A percentile compares a stretch with the other conserved stretches of the same genome.
phyloP scores from a whole-genome alignment of 345 rosid species.

The Punica granatum region DNA sequence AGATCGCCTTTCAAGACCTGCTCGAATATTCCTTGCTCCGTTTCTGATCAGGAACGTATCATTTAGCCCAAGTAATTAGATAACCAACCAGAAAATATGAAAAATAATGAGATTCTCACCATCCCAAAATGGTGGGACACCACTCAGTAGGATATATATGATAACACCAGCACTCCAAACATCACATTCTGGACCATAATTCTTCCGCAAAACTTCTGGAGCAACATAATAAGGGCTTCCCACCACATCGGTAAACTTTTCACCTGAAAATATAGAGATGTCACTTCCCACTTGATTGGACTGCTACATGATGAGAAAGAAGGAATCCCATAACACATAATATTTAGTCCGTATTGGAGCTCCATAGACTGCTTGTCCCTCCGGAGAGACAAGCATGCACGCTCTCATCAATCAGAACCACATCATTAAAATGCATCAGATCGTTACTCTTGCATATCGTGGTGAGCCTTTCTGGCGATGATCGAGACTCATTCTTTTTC shows the following conservation, averaged over 20 bases:
- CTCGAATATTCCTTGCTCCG: slow-evolving; percentile 90
- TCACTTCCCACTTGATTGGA: neutral
- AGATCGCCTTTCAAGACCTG: slow-evolving; percentile 84
- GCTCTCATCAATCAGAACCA: neutral
- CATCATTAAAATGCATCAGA: neutral
- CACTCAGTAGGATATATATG: slow-evolving; percentile 65
- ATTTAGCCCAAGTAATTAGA: slow-evolving; percentile 7
- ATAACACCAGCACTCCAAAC: slow-evolving; percentile 98
- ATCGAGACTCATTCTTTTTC: neutral
- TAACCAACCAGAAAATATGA: slow-evolving; percentile 8
- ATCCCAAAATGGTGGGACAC: slow-evolving; percentile 81
- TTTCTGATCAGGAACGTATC: slow-evolving; percentile 39
- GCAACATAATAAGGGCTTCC: slow-evolving; percentile 98
- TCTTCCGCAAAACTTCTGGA: slow-evolving; percentile 78
- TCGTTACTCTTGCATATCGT: neutral
- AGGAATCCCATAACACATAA: neutral
- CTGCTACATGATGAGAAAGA: neutral
- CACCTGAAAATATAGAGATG: slow-evolving; percentile 34
- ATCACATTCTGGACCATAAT: slow-evolving; percentile 79
- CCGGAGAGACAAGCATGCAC: neutral
- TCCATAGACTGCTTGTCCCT: neutral
- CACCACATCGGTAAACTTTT: slow-evolving; percentile 70
- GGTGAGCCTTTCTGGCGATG: neutral
- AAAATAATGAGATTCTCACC: slow-evolving; percentile 1
- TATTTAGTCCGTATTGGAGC: neutral